Base-by-base conservation (phyloP, 148 eudicot species). In the Silene latifolia region DNA sequence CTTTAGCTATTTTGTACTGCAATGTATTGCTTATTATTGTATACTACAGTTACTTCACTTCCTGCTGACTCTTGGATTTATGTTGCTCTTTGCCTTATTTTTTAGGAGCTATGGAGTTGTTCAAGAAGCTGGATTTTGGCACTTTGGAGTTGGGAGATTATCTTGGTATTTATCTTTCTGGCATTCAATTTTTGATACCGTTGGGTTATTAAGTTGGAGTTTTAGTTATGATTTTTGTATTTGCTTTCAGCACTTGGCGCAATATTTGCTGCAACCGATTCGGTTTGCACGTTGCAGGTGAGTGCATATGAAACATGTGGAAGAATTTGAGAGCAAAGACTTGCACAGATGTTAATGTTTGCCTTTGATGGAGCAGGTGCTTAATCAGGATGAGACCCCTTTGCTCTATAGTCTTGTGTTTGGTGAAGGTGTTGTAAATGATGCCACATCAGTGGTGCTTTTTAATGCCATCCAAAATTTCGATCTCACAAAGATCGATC, bases 281-380 rank as follows among this genome's bases (percentile, higher is more conserved):
- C 95, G 57, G 95, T 90, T 70, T 90, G 92, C 89, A 90, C 95
- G 8, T 85, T 91, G 74, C 97, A 89, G 97, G 97, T 85, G 72
- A 68, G 82, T 64, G 57, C 53, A 54, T 47, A 60, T 39, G 39
- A 15, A 42, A 66, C 57, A 46, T 60, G 48, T 71, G 59, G 59
- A 20, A 71, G 63, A 71, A 70, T 71, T 17, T 74, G 27, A 46
- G 35, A 60, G 46, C 27, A 76, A 25, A 48, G 13, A 60, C 71
- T 14, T 70, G 69, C 24, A 15, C 75, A 54, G 7, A 29, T 69
- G 39, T 23, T 76, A 78, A 85, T 74, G 72, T 54, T 57, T 68
- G 14, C 63, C 29, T 72, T 44, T 76, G 62, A 76, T 79, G 79
- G 75, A 68, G 21, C 86, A 91, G 96, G 91, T 91, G 83, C 91